These are phyloP conservation scores for Macrophomina tecta DNA, from an alignment of 2,329 filamentous ascomycete genomes.

Conservation along the genomic window DNA sequence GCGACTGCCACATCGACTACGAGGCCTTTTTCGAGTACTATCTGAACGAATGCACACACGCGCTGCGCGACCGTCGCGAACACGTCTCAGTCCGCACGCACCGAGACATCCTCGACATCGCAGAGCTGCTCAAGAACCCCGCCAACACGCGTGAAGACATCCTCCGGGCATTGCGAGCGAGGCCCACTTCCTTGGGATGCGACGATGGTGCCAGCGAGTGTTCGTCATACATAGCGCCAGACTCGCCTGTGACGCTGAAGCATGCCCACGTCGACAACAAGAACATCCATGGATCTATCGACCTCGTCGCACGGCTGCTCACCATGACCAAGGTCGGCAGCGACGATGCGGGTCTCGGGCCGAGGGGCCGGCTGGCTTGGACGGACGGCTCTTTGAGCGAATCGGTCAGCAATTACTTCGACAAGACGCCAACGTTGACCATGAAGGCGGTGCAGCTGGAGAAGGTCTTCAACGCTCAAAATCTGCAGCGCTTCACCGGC, in stretches of 20 bases:
- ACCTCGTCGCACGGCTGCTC: slow-evolving; percentile 11
- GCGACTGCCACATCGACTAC: background rate
- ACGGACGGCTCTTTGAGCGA: background rate
- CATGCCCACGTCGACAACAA: background rate
- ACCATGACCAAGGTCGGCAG: slow-evolving; percentile 6
- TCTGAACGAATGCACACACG: slow-evolving; percentile 31
- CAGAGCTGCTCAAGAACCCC: slow-evolving; percentile 24
- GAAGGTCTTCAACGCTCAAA: slow-evolving; percentile 32
- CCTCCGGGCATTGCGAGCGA: background rate
- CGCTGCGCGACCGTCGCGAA: slow-evolving; percentile 32
- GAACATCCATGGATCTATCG: background rate
- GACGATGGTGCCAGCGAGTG: background rate
- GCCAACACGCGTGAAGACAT: background rate
- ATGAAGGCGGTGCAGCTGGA: slow-evolving; percentile 16
- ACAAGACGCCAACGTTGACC: slow-evolving; percentile 3
- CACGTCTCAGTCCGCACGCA: slow-evolving; percentile 32
- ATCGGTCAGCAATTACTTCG: background rate
- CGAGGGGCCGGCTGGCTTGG: background rate
- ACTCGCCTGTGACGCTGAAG: slow-evolving; percentile 12
- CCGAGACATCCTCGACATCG: slow-evolving; percentile 33
- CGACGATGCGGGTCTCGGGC: background rate
- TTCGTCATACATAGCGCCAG: slow-evolving; percentile 12
- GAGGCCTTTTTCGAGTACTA: slow-evolving; percentile 30
- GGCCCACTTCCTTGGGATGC: no score
- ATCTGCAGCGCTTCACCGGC: slow-evolving; percentile 43